Evolutionary conservation across 2,329 filamentous ascomycete genomes (phyloP), one percentile per base, ranked within the genome.

Genomic region (Colletotrichum limetticola): DNA sequence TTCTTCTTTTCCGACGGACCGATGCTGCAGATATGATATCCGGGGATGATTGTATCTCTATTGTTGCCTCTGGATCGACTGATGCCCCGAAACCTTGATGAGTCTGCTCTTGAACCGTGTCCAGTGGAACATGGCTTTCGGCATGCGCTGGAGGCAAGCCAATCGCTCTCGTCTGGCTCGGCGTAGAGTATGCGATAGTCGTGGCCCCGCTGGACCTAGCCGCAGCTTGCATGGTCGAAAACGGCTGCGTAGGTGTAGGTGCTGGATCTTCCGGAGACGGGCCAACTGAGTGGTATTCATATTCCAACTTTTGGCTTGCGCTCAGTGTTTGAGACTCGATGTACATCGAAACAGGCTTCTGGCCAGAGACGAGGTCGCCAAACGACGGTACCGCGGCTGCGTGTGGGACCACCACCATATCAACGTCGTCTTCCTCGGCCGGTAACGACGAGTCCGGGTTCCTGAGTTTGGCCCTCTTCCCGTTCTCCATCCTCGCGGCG

Each of bases 251-350:
- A 16, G 66, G 16, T 1, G 68, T 16, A 55, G 62, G 24, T 52
- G 69, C 28, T 62, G 57, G 56, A 8, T 63, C 74, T 26, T 76
- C 76, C 4, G 66, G 58, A 55, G 68, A 81, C 74, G 58, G 76
- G 69, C 75, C 66, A 56, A 81, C 75, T 26, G 76, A 74, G 58
- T 79, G 74, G 61, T 85, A 85, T 53, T 84, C 74, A 61, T 85
- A 85, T 57, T 84, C 77, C 67, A 78, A 73, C 75, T 80, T 82
- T 68, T 85, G 83, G 58, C 82, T 82, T 3, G 81, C 78, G 2
- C 82, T 83, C 56, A 85, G 74, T 1, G 77, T 76, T 6, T 78
- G 81, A 0, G 82, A 76, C 30, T 79, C 77, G 46, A 86, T 77
- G 66, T 81, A 78, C 67, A 84, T 78, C 6, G 81, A 79, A 8